Evolutionary conservation across 2,329 filamentous ascomycete genomes (phyloP).

Genomic region (Atkinsonella texensis): DNA sequence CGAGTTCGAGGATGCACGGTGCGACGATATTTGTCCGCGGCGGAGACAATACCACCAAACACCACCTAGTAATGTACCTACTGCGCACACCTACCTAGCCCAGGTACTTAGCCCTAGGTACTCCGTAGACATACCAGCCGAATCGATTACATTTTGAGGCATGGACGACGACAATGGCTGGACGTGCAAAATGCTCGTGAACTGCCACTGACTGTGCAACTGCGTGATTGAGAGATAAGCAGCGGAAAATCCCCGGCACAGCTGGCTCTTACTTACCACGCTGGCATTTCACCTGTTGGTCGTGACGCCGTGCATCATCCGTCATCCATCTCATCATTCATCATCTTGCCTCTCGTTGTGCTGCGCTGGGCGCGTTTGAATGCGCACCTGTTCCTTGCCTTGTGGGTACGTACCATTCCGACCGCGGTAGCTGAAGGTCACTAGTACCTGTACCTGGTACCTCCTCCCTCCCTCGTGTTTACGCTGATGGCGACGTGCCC

Average conservation of each 20-base stretch:
- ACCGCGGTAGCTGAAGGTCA: conserved; percentile 4
- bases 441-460: conserved; percentile 1
- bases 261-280: neutral
- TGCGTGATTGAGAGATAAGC: neutral
- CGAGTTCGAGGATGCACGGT: no score
- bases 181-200: neutral
- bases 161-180: neutral
- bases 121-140: no score
- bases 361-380: neutral
- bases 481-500: conserved; percentile 3
- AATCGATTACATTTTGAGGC: no score
- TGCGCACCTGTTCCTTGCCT: neutral
- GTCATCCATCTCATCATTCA: no score
- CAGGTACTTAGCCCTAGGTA: no score
- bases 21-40: no score
- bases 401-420: neutral
- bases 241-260: neutral
- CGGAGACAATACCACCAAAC: no score
- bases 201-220: neutral
- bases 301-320: neutral
- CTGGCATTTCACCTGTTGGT: neutral
- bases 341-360: neutral
- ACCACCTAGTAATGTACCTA: no score
- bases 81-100: no score
- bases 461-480: conserved; percentile 7